Base-by-base conservation (phyloP, 306 rosid species). In the Citrullus colocynthis region DNA sequence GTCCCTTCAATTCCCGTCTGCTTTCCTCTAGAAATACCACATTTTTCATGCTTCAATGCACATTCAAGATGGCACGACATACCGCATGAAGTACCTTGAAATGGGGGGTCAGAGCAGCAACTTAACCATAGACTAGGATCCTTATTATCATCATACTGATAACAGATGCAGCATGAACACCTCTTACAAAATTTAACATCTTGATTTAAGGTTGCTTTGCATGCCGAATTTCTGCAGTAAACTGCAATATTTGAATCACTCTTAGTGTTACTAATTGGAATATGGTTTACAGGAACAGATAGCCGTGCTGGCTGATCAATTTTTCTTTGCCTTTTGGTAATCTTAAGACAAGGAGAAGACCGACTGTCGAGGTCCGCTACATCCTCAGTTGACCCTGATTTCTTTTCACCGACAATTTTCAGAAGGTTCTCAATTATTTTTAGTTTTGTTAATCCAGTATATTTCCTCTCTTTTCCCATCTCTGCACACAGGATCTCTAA, bases 381-480 rank as follows among this genome's bases (percentile, higher is more conserved):
- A 41, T 69, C 81, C 63, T 92, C 95, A 51, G 76, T 49, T 16
- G 81, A 89, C 74, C 86, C 96, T 7, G 88, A 75, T 84, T 91
- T 91, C 89, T 89, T 96, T 85, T 96, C 98, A 81, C 94, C 85
- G 39, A 96, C 99, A 84, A 96, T 82, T 85, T 86, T 96, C 75
- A 96, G 86, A 87, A 96, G 99, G 83, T 92, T 86, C 79, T 96
- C 99, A 74, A 96, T 88, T 74, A 96, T 96, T 85, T 96, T 96
- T 78, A 96, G 63, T 89, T 96, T 96, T 28, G 99, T 96, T 81
- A 96, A 74, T 55, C 99, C 99, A 28, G 99, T 96, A 78, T 96
- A 96, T 84, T 96, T 96, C 84, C 99, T 92, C 83, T 96, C 99
- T 84, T 96, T 96, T 65, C 99, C 99, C 99, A 96, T 89, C 87